Evolutionary conservation across 169 alveolate genomes (phyloP), one percentile per base, ranked within the genome.

Genomic region (Cryptosporidium ubiquitum): DNA sequence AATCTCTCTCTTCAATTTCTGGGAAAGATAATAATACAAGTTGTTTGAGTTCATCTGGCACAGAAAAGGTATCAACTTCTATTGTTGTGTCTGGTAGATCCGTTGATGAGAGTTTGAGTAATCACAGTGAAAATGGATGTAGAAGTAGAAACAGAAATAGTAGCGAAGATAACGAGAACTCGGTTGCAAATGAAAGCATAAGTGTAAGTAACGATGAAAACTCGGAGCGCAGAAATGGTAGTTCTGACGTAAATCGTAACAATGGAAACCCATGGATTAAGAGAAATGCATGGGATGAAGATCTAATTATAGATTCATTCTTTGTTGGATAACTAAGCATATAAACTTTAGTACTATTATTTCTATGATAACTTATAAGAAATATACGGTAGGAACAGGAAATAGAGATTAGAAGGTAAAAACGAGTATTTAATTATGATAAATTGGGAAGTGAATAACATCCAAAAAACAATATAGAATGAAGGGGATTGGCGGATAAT

Each of bases 261-360:
- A 29, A 29, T 37, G 42, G 75, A 26, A 79, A 64, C 31, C 61
- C 75, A 47, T 79, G 89, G 89, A 16, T 61, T 31, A 79, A 79
- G 37, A 58, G 89, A 64, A 79, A 49, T 44, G 89, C 79, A 31
- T 79, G 89, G 89, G 89, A 79, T 18, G 89, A 79, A 31, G 89
- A 79, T 23, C 79, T 79, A 3, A 61, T 79, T 20, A 49, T 79
- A 12, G 89, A 79, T 39, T 79, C 89, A 35, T 79, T 79, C 52
- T 79, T 79, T 61, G 89, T 79, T n/a, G 89, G 89, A n/a, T 61
- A 40, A 37, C 18, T 44, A 18, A 44, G 52, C 5, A 44, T 44
- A 12, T 37, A 37, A 44, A 44, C 1, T 44, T 37, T 37, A 5
- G 42, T 37, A 37, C 42, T 37, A 37, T 37, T 37, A 37, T 37